Conservation (phyloP, 257 asterid genomes). For the Solanum arcanum region DNA sequence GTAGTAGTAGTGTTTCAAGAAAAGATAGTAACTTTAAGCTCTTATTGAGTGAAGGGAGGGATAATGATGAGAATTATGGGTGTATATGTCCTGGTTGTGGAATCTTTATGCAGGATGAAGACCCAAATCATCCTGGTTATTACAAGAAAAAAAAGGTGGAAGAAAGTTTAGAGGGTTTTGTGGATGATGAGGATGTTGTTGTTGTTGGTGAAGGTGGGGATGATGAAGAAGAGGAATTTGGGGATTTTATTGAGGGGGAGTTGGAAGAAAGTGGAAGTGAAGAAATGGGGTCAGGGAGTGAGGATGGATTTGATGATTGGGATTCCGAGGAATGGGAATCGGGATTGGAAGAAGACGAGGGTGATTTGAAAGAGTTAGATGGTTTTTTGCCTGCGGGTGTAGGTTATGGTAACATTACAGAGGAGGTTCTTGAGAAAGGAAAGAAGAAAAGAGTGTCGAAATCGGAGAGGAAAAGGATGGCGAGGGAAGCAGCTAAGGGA, state of each 20-base stretch:
- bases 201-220: slow-evolving; percentile 29
- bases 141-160: slow-evolving; percentile 39
- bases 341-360: slow-evolving; percentile 38
- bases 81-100: slow-evolving; percentile 92
- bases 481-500: slow-evolving; percentile 52
- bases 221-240: slow-evolving; percentile 20
- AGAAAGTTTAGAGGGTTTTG: background rate
- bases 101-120: slow-evolving; percentile 77
- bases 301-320: slow-evolving; percentile 37
- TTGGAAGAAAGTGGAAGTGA: slow-evolving; percentile 6
- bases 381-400: slow-evolving; percentile 78
- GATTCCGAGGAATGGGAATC: slow-evolving; percentile 58
- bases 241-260: slow-evolving; percentile 6
- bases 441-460: slow-evolving; percentile 54
- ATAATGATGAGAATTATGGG: slow-evolving; percentile 61
- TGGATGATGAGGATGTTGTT: slow-evolving; percentile 33
- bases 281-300: slow-evolving; percentile 26
- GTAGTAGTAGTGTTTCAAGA: slow-evolving; percentile 20
- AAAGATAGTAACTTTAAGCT: slow-evolving; percentile 31
- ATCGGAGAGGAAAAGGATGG: slow-evolving; percentile 61
- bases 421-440: slow-evolving; percentile 46
- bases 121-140: slow-evolving; percentile 78
- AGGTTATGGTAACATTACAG: slow-evolving; percentile 85
- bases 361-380: slow-evolving; percentile 46
- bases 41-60: slow-evolving; percentile 79